Evolutionary conservation across 495 filamentous ascomycete species (phyloP), one percentile per base, ranked within the genome.

Genomic region (Podospora pseudoanserina): DNA sequence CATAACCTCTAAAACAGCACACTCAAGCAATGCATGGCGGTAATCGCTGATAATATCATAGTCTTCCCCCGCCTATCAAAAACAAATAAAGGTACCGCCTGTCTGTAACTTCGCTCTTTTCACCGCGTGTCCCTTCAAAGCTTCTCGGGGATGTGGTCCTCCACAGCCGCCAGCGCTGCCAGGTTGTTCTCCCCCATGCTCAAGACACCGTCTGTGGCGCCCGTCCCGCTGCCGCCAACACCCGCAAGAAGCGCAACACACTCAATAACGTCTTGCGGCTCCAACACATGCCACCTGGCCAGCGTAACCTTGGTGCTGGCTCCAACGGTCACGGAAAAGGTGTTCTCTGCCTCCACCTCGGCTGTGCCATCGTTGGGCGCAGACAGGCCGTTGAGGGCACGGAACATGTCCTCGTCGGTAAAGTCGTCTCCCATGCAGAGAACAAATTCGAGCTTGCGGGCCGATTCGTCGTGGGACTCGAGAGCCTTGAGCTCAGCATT

Each of bases 361-460:
- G 86, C 82, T 2, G 90, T 75, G 3, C 81, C 76, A 5, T 75
- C 76, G 2, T 55, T n/a, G 13, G 73, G 70, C 2, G 68, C 75
- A 30, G 77, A 80, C 28, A 86, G 84, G 28, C 82, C 85, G 65
- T 86, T 85, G 18, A 92, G 82, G 2, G 89, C 87, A 58, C 88
- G 88, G 85, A 87, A 87, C 86, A 82, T 88, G 90, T 95, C 95
- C 85, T 99, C 95, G 78, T 99, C 95, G 13, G 95, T 98, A 67
- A 93, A 95, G 72, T 99, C 95, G 77, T 99, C 95, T 26, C 95
- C 95, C 44, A 91, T 80, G 74, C 95, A 99, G 54, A 97, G 80
- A 28, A 94, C 88, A 70, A 97, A 97, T 30, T 92, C 91, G 0
- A 92, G 84, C 67, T 83, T 80, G 73, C n/a, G n/a, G n/a, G n/a